Conservation (phyloP, 495 filamentous ascomycete species). For the Aspergillus haitiensis region DNA sequence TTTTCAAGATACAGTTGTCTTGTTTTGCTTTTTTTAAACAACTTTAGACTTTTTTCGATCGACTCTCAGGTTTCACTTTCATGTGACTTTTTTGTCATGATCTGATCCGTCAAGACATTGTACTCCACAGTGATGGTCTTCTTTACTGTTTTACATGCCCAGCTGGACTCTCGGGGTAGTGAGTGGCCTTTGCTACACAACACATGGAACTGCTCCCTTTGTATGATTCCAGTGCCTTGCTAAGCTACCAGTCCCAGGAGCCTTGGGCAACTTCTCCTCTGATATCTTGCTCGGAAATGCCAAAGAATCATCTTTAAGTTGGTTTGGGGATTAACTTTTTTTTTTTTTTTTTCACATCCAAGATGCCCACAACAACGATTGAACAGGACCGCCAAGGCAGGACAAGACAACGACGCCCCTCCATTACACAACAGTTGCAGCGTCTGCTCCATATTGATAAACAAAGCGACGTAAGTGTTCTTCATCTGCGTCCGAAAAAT, state of each 20-base stretch:
- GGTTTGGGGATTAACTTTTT: neutral
- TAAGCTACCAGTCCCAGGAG: neutral
- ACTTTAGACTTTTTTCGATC: neutral
- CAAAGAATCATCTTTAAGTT: neutral
- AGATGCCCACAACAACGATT: conserved; percentile 17
- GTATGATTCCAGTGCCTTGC: neutral
- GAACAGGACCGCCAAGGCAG: conserved; percentile 20
- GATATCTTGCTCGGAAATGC: neutral
- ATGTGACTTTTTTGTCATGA: conserved; percentile 16
- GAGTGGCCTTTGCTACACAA: neutral
- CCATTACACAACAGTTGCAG: conserved; percentile 39
- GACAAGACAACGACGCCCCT: conserved; percentile 33
- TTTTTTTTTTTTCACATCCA: neutral
- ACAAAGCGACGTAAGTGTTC: conserved; percentile 28
- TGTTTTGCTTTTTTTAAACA: conserved; percentile 11
- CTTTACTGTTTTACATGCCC: conserved; percentile 4
- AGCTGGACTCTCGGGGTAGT: neutral
- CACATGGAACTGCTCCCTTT: neutral
- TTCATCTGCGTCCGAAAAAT: conserved; percentile 1
- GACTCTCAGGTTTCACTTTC: conserved; percentile 9
- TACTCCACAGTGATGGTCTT: conserved; percentile 9
- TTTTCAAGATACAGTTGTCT: conserved; percentile 3
- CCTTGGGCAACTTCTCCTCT: neutral
- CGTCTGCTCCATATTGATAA: conserved; percentile 36
- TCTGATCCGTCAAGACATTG: conserved; percentile 11